Percentiles rank a stretch among this genome's conserved stretches.
phyloP scores from a whole-genome alignment of 495 filamentous ascomycete genomes.

The Thozetella sp. region DNA sequence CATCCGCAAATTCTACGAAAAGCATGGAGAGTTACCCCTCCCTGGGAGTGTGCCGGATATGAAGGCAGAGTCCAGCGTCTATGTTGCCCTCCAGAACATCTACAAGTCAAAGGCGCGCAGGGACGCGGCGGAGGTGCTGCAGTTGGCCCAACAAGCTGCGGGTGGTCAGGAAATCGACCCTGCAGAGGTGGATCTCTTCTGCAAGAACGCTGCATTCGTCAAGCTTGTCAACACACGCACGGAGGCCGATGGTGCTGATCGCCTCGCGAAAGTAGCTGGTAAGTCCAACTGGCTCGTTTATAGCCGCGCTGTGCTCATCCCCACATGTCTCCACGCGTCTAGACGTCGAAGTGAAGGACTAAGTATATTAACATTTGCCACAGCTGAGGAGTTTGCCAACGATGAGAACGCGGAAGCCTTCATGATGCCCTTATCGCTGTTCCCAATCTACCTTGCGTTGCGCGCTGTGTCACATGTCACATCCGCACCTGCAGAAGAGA shows the following conservation, averaged over 20 bases:
- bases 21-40: conserved; percentile 74
- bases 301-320: neutral
- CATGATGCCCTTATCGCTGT: conserved; percentile 59
- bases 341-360: neutral
- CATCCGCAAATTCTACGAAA: conserved; percentile 71
- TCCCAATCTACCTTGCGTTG: conserved; percentile 79
- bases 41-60: conserved; percentile 93
- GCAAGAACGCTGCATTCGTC: conserved; percentile 93
- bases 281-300: conserved; percentile 13
- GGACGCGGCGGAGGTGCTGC: conserved; percentile 77
- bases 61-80: conserved; percentile 93
- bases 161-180: conserved; percentile 60
- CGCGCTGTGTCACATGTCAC: conserved; percentile 49
- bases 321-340: neutral
- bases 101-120: conserved; percentile 88
- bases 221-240: conserved; percentile 67
- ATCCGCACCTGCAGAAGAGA: conserved; percentile 45
- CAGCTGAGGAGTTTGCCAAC: conserved; percentile 36
- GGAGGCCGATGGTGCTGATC: conserved; percentile 17
- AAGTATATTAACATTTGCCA: conserved; percentile 17
- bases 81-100: conserved; percentile 88
- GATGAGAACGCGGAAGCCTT: conserved; percentile 42
- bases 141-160: conserved; percentile 61
- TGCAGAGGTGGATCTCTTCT: conserved; percentile 88
- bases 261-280: conserved; percentile 30